Evolutionary conservation across 1,284 basidiomycete species (phyloP).

Genomic region (Omphalotus olearius): DNA sequence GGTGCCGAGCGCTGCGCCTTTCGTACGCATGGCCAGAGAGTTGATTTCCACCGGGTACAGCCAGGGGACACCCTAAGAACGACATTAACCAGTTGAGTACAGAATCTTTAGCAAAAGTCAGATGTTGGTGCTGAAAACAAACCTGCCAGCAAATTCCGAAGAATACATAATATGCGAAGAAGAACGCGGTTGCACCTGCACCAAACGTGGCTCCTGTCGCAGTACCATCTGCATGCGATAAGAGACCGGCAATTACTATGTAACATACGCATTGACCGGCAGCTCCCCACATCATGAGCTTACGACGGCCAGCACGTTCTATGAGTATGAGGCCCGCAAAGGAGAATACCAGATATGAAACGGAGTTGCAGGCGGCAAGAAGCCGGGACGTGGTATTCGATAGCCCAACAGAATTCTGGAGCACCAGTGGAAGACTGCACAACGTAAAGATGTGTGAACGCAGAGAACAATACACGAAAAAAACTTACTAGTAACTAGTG

Average conservation of each 20-base stretch:
- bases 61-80: conserved; percentile 55
- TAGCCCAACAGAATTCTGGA: conserved; percentile 42
- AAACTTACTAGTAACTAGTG: conserved; percentile 56
- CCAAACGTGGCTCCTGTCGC: conserved; percentile 30
- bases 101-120: background rate
- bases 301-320: conserved; percentile 59
- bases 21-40: conserved; percentile 58
- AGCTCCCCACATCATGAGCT: conserved; percentile 67
- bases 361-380: conserved; percentile 42
- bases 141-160: conserved; percentile 70
- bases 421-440: conserved; percentile 37
- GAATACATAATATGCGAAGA: conserved; percentile 69
- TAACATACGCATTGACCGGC: conserved; percentile 59
- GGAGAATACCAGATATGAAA: conserved; percentile 41
- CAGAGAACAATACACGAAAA: background rate
- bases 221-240: conserved; percentile 41
- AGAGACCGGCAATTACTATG: conserved; percentile 55
- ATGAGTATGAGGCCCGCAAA: conserved; percentile 56
- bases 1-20: conserved; percentile 64
- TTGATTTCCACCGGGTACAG: conserved; percentile 65
- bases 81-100: background rate
- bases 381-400: conserved; percentile 42
- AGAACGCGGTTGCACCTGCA: conserved; percentile 48
- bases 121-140: conserved; percentile 3
- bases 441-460: background rate